phyloP scores from a whole-genome alignment of 2,329 filamentous ascomycete genomes.

The Fusarium domesticum region DNA sequence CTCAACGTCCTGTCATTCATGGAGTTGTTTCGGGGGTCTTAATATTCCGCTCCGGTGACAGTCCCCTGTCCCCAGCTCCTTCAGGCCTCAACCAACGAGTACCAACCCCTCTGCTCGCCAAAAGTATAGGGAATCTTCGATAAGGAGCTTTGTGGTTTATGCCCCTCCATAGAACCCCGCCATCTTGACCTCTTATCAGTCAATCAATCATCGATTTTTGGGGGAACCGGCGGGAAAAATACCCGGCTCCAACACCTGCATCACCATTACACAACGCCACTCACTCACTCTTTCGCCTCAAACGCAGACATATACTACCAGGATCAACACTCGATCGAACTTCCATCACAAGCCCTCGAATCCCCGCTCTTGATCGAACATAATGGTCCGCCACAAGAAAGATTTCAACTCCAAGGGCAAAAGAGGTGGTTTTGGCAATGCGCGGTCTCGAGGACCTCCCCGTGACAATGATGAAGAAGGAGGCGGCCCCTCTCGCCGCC shows the following conservation, averaged over 20 bases:
- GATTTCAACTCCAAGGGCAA: constrained; percentile 72
- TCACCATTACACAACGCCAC: neutral
- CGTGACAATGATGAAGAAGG: constrained; percentile 43
- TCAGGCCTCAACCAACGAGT: too few relatives aligned
- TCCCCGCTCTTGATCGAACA: too few relatives aligned
- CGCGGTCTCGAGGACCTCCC: constrained; percentile 49
- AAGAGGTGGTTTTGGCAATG: constrained; percentile 57
- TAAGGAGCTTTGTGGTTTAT: neutral
- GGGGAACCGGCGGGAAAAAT: constrained; percentile 7
- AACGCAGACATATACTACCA: neutral
- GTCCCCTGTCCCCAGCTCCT: too few relatives aligned
- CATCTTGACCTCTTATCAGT: constrained; percentile 6
- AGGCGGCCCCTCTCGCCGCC: constrained; percentile 37
- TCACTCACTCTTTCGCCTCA: neutral
- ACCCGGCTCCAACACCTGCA: neutral
- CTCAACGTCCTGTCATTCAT: too few relatives aligned
- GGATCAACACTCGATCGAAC: too few relatives aligned
- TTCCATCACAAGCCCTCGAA: neutral
- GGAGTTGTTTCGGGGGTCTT: neutral
- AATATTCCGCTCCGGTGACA: constrained; percentile 7
- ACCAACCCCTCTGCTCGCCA: too few relatives aligned
- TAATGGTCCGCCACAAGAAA: constrained; percentile 96
- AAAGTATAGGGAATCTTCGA: constrained; percentile 7
- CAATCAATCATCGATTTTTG: constrained; percentile 4
- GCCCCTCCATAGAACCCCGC: constrained; percentile 22